These are phyloP conservation scores for Helichrysum umbraculigerum DNA, from an alignment of 129 eudicot species.

Conservation along the genomic window DNA sequence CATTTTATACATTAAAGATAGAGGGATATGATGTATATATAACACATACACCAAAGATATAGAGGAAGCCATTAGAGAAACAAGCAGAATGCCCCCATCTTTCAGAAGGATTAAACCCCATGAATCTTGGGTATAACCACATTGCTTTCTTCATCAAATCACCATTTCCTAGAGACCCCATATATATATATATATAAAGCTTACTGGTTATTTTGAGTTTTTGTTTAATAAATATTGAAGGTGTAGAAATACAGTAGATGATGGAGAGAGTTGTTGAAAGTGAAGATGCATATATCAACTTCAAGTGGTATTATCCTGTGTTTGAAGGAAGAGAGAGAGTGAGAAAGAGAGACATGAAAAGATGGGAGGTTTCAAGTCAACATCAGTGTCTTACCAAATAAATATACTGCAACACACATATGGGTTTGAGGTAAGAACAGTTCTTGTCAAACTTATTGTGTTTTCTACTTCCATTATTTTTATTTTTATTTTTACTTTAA, in stretches of 20 bases:
- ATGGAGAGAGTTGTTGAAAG: slow-evolving; percentile 15
- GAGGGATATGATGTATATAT: too few relatives aligned
- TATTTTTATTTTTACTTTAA: too few relatives aligned
- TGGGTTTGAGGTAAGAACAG: slow-evolving; percentile 46
- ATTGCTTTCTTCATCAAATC: slow-evolving; percentile 59
- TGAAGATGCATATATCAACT: slow-evolving; percentile 48
- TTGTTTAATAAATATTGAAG: slow-evolving; percentile 7
- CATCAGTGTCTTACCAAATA: slow-evolving; percentile 64
- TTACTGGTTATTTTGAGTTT: slow-evolving; percentile 1
- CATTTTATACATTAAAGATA: not conserved
- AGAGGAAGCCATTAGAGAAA: slow-evolving; percentile 72
- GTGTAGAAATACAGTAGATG: slow-evolving; percentile 14
- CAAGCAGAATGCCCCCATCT: slow-evolving; percentile 99
- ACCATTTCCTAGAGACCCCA: slow-evolving; percentile 58
- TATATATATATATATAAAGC: not conserved
- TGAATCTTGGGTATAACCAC: slow-evolving; percentile 81
- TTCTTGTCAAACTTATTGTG: slow-evolving; percentile 37
- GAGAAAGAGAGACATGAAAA: slow-evolving; percentile 60
- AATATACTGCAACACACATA: slow-evolving; percentile 45
- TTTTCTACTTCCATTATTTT: slow-evolving; percentile 15
- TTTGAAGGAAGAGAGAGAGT: slow-evolving; percentile 22
- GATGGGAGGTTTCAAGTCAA: slow-evolving; percentile 97
- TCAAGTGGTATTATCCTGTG: slow-evolving; percentile 51
- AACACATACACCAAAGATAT: slow-evolving; percentile 79
- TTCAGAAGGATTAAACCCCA: slow-evolving; percentile 83